phyloP scores from a whole-genome alignment of 2,329 filamentous ascomycete species.

The Botrytis sinoallii region DNA sequence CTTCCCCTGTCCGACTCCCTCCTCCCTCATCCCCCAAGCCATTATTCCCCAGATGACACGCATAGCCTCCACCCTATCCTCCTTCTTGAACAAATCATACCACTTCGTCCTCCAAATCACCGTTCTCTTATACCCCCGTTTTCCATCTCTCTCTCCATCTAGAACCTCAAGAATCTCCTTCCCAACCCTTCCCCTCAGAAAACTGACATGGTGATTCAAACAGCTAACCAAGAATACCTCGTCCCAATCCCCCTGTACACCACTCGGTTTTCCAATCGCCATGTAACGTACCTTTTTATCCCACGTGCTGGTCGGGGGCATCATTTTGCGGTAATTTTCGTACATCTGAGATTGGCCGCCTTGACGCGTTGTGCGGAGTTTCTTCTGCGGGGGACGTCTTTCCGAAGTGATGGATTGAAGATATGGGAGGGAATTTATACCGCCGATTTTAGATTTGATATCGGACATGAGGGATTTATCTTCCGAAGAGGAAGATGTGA shows the following conservation, averaged over 20 bases:
- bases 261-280: slow-evolving; percentile 51
- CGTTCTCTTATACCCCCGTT: slow-evolving; percentile 40
- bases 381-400: slow-evolving; percentile 17
- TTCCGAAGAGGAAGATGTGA: not conserved
- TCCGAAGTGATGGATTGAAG: not conserved
- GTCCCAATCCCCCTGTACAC: slow-evolving; percentile 54
- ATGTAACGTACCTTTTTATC: slow-evolving; percentile 57
- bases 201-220: slow-evolving; percentile 59
- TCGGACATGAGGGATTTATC: slow-evolving; percentile 10
- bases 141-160: slow-evolving; percentile 47
- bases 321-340: slow-evolving; percentile 61
- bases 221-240: slow-evolving; percentile 61
- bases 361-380: slow-evolving; percentile 23
- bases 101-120: slow-evolving; percentile 57
- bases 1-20: slow-evolving; percentile 17
- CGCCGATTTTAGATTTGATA: slow-evolving; percentile 25
- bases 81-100: slow-evolving; percentile 56
- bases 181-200: slow-evolving; percentile 59
- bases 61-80: slow-evolving; percentile 57
- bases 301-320: slow-evolving; percentile 56
- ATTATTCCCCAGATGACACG: slow-evolving; percentile 57
- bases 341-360: slow-evolving; percentile 52
- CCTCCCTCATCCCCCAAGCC: slow-evolving; percentile 55
- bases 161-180: slow-evolving; percentile 51
- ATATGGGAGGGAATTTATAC: slow-evolving; percentile 20